These are phyloP conservation scores for Colletotrichum tamarilloi DNA, from an alignment of 2,329 filamentous ascomycete species.

Conservation along the genomic window DNA sequence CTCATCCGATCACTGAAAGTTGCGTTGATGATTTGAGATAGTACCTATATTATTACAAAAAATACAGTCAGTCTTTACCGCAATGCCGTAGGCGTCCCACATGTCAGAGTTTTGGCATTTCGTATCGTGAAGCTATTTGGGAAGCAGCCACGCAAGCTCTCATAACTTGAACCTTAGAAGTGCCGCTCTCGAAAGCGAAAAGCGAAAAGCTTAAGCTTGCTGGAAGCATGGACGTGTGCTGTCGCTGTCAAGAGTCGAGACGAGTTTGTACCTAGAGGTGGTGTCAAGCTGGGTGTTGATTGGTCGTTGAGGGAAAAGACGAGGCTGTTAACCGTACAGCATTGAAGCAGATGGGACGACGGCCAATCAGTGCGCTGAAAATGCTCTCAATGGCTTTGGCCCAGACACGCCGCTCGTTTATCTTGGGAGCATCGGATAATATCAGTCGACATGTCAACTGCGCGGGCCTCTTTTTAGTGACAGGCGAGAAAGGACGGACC, in stretches of 20 bases:
- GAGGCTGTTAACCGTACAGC: not conserved
- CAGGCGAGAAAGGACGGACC: not conserved
- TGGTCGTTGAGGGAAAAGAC: conserved; percentile 4
- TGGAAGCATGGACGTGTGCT: not conserved
- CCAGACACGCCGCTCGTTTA: not conserved
- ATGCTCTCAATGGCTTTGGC: not conserved
- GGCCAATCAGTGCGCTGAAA: not conserved
- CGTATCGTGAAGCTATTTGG: not conserved
- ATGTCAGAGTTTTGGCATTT: conserved; percentile 19
- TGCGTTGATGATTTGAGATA: not conserved
- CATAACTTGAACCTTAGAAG: not conserved
- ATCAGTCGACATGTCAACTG: not conserved
- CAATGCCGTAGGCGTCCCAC: conserved; percentile 11
- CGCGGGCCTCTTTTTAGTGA: not conserved
- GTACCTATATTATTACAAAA: conserved; percentile 1
- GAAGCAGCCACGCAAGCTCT: conserved; percentile 5
- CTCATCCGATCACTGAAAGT: not conserved
- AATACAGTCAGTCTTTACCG: conserved; percentile 30
- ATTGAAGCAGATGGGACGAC: not conserved
- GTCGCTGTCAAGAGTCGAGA: not conserved
- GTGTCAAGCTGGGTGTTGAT: not conserved
- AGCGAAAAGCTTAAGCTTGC: not conserved
- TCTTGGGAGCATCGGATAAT: not conserved
- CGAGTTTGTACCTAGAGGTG: not conserved
- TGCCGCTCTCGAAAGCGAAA: not conserved